Base-by-base conservation (phyloP, 2,329 filamentous ascomycete genomes). In the Hymenoscyphus fraxineus region DNA sequence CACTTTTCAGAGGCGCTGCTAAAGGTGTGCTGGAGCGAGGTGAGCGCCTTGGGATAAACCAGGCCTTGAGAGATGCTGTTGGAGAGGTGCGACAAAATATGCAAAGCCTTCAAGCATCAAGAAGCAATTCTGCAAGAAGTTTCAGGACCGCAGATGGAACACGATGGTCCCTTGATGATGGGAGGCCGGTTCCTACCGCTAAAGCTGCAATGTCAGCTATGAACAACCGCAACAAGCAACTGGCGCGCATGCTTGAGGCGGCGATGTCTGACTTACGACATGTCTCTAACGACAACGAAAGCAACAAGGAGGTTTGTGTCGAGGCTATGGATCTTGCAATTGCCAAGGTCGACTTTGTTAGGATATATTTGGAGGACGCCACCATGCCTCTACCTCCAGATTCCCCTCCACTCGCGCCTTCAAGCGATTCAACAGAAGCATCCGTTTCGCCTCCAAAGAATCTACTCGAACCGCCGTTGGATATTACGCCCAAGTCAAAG, bases 11-110 rank as follows among this genome's bases (percentile, higher is more conserved):
- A 73, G 89, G 88, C 16, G 91, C 91, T 3, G 90, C 91, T 22
- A 91, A 89, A 73, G 88, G 87, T 61, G 87, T 94, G 16, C 80
- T 92, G 40, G 87, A 91, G 71, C 83, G 86, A 39, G 84, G 91
- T 61, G 90, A 93, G 76, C 89, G 87, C 72, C 86, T 93, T 67
- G 90, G 90, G 6, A 89, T 95, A 63, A 93, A 92, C 73, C 89
- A 90, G 75, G 90, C 88, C 0, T 86, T 95, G 6, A 85, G 91
- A n/a, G 90, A 91, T 69, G 91, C 91, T 19, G 84, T 95, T 73
- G 88, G 88, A 9, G 92, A 96, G 76, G 89, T 94, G 59, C 85
- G 85, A 65, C 89, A 90, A 71, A 93, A 92, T 69, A 85, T 93
- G 69, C 85, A 89, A 71, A 84, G 83, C 38, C 80, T 89, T 39